Evolutionary conservation across 2,329 filamentous ascomycete species (phyloP).

Genomic region (Scorias spongiosa): DNA sequence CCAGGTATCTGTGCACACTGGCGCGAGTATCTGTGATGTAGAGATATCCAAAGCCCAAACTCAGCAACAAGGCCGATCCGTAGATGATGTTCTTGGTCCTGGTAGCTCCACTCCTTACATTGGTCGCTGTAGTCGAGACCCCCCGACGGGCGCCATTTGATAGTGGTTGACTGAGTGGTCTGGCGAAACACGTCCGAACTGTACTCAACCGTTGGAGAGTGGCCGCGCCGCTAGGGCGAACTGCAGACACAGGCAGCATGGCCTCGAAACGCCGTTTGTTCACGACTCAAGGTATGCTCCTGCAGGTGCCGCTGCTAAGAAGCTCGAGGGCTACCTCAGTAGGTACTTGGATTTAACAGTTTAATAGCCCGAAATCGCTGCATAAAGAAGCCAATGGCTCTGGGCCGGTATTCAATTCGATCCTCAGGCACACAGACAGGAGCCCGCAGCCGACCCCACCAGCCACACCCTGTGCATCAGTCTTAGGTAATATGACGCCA

Average conservation of each 20-base stretch:
- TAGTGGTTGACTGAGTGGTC: too few species aligned
- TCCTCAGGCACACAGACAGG: too few species aligned
- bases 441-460: background rate
- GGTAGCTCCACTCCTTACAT: constrained; percentile 25
- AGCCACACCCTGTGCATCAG: background rate
- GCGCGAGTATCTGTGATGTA: constrained; percentile 40
- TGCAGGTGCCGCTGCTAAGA: too few species aligned
- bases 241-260: background rate
- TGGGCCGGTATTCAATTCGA: too few species aligned
- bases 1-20: constrained; percentile 36
- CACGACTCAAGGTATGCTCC: background rate
- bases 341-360: too few species aligned
- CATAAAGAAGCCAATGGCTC: too few species aligned
- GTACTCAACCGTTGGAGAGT: background rate
- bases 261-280: background rate
- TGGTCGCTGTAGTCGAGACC: constrained; percentile 12
- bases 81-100: constrained; percentile 36
- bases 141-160: background rate
- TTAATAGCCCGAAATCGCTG: too few species aligned
- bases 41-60: constrained; percentile 30
- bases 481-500: too few species aligned
- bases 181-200: too few species aligned
- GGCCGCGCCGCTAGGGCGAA: background rate
- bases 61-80: constrained; percentile 39
- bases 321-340: too few species aligned